Base-by-base conservation (phyloP, 805 yeast species). In the Teunomyces aglyptinius region DNA sequence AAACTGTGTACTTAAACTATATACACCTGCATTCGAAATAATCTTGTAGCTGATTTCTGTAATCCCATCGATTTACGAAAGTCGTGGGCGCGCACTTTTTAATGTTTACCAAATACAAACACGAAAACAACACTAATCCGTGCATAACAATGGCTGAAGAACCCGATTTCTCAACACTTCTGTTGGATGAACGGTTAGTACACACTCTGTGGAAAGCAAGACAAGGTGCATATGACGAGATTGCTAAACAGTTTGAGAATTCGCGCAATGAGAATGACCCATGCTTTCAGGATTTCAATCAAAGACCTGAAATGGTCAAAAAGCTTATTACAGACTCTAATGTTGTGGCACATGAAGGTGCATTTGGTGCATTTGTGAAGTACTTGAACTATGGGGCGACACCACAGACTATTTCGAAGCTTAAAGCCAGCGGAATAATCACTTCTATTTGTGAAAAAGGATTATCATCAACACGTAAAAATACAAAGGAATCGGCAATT, bases 261-360 rank as follows among this genome's bases (percentile, higher is more conserved):
- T 77, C 88, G 1, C 73, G 81, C 2, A 71, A 73, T 50, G 83
- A 78, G 47, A 61, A 72, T n/a, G 89, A 81, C 52, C 74, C 67
- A 2, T 74, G 82, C 41, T 83, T 86, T 56, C 64, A 64, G 18
- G 70, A 70, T 3, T 81, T 77, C 58, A 60, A 80, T 49, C 58
- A 65, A 13, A 76, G 73, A 46, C 85, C 89, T 0, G 83, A 79
- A 7, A 44, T 76, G 2, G 70, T 83, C 56, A 82, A 78, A 53
- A 72, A 73, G 53, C 75, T 84, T 34, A 83, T 86, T 6, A 73
- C 80, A 2, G 99, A 94, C 61, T 63, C 85, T 27, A 94, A 94
- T 60, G 97, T 90, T 15, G 94, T 86, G 13, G 96, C 98, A 0
- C 96, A 90, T 53, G 98, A 94, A 58, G 70, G 85, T 1, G 98